A percentile compares a stretch with the other conserved stretches of the same genome.
These are phyloP conservation scores for Aspergillus texensis DNA, from an alignment of 2,329 filamentous ascomycete species.

Conservation along the genomic window DNA sequence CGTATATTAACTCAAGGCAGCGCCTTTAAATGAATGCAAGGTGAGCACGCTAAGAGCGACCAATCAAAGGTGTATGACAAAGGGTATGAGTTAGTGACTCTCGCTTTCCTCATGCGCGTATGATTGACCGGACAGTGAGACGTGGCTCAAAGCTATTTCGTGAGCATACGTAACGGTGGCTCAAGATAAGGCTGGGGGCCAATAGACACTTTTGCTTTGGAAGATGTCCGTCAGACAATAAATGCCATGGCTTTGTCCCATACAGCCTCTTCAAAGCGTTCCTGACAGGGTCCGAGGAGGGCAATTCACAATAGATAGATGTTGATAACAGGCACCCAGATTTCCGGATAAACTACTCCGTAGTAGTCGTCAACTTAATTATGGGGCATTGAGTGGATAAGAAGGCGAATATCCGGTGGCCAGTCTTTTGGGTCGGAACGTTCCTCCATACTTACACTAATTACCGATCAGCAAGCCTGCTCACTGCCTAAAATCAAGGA, in stretches of 20 bases:
- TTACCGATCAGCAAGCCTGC: background rate
- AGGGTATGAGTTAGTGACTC: constrained; percentile 2
- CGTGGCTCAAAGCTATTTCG: constrained; percentile 13
- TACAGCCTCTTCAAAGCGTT: background rate
- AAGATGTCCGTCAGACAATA: constrained; percentile 4
- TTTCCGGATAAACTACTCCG: constrained; percentile 3
- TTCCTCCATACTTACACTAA: background rate
- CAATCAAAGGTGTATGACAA: constrained; percentile 6
- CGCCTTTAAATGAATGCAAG: background rate
- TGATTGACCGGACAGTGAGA: constrained; percentile 9
- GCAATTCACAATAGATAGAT: background rate
- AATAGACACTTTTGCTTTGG: constrained; percentile 2
- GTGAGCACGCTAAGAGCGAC: background rate
- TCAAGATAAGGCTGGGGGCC: constrained; percentile 5
- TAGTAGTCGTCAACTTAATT: background rate
- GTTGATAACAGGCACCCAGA: constrained; percentile 8
- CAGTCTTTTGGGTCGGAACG: background rate
- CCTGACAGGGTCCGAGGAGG: background rate
- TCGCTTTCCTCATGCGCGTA: constrained; percentile 9
- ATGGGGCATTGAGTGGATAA: constrained; percentile 1
- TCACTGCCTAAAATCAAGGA: background rate
- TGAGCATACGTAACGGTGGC: constrained; percentile 20
- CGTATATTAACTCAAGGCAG: constrained; percentile 11
- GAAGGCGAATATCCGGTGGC: background rate
- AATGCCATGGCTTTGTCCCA: constrained; percentile 15